phyloP scores from a whole-genome alignment of 2,329 filamentous ascomycete genomes.

The Penicillium crustosum region DNA sequence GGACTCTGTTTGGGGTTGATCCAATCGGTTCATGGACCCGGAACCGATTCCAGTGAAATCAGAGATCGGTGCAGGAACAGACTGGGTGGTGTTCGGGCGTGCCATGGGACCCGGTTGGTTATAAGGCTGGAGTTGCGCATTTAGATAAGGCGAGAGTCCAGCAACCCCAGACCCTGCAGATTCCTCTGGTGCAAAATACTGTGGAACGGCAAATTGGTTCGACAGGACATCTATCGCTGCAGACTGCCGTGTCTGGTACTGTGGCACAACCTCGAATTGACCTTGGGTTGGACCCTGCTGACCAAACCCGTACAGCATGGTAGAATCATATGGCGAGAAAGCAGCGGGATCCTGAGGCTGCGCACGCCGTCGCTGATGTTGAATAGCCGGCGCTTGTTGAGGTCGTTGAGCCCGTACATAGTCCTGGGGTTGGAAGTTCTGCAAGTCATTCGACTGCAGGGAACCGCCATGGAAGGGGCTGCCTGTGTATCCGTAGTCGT shows the following conservation, averaged over 20 bases:
- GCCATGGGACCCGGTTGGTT: conserved; percentile 60
- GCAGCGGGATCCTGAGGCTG: conserved; percentile 28
- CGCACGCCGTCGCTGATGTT: conserved; percentile 51
- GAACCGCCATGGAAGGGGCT: conserved; percentile 51
- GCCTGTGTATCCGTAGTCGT: conserved; percentile 57
- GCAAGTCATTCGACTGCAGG: conserved; percentile 54
- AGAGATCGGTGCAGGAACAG: conserved; percentile 55
- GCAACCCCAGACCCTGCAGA: conserved; percentile 61
- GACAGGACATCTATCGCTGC: conserved; percentile 75
- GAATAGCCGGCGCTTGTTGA: conserved; percentile 37
- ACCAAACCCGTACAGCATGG: conserved; percentile 77
- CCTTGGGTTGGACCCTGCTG: conserved; percentile 61
- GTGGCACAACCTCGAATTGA: conserved; percentile 71
- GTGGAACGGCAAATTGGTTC: conserved; percentile 66
- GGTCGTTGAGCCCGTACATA: conserved; percentile 53
- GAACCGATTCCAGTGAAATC: conserved; percentile 44
- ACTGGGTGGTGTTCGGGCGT: conserved; percentile 51
- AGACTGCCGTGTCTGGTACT: conserved; percentile 73
- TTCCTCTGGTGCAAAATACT: conserved; percentile 71
- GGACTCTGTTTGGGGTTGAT: conserved; percentile 23
- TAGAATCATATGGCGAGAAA: conserved; percentile 52
- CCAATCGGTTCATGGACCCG: conserved; percentile 36
- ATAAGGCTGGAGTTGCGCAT: conserved; percentile 62
- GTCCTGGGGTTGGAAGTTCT: conserved; percentile 59
- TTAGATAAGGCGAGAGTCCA: conserved; percentile 62